Conservation (phyloP, 2,329 filamentous ascomycete species). For the Fusarium solani-melongenae region DNA sequence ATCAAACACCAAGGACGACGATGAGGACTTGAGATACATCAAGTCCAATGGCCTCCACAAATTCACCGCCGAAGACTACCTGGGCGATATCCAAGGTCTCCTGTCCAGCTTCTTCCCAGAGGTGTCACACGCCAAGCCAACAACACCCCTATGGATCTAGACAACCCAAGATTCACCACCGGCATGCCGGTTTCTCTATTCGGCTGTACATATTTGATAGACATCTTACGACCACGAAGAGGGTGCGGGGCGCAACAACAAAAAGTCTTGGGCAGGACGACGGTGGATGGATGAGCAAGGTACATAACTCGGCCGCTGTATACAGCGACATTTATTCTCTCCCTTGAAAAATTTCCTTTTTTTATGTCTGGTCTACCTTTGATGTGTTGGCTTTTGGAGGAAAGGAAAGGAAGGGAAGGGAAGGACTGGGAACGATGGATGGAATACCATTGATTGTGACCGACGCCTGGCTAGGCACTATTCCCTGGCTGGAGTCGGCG, state of each 20-base stretch:
- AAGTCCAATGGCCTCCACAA: slow-evolving; percentile 75
- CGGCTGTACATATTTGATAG: slow-evolving; percentile 49
- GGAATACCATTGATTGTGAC: slow-evolving; percentile 34
- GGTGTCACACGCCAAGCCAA: slow-evolving; percentile 45
- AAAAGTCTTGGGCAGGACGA: slow-evolving; percentile 30
- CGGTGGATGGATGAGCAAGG: slow-evolving; percentile 22
- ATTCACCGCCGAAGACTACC: slow-evolving; percentile 84
- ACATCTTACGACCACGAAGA: slow-evolving; percentile 41
- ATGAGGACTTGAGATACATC: slow-evolving; percentile 76
- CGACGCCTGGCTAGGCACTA: slow-evolving; percentile 25
- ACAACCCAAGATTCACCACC: slow-evolving; percentile 9
- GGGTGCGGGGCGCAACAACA: slow-evolving; percentile 24
- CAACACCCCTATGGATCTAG: slow-evolving; percentile 63
- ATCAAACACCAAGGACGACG: slow-evolving; percentile 67
- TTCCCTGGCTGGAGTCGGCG: slow-evolving; percentile 17
- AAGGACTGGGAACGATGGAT: slow-evolving; percentile 10
- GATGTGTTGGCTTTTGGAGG: slow-evolving; percentile 12
- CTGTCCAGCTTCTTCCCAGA: slow-evolving; percentile 69
- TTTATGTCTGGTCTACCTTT: slow-evolving; percentile 24
- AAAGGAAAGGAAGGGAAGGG: slow-evolving; percentile 6
- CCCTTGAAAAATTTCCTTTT: slow-evolving; percentile 26
- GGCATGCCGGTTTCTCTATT: slow-evolving; percentile 36
- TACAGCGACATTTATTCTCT: slow-evolving; percentile 26
- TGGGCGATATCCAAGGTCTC: slow-evolving; percentile 80
- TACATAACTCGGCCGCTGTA: slow-evolving; percentile 25